These are phyloP conservation scores for Wickerhamomyces sp. DNA, from an alignment of 1,139 yeast genomes.

Conservation along the genomic window DNA sequence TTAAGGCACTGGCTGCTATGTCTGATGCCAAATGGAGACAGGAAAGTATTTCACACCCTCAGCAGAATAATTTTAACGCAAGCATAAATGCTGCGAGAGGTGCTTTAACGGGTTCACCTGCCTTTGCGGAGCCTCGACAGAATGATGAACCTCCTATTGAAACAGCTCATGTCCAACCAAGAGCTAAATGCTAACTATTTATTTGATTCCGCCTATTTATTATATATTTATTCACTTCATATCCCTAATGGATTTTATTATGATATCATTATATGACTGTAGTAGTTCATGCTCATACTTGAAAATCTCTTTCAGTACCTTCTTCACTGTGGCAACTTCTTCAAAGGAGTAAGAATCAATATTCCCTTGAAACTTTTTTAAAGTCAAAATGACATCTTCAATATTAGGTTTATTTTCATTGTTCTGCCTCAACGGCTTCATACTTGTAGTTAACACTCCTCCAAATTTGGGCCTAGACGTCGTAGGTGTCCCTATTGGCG, in stretches of 20 bases:
- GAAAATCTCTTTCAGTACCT: slow-evolving; percentile 16
- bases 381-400: slow-evolving; percentile 13
- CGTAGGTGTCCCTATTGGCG: slow-evolving; percentile 3
- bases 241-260: slow-evolving; percentile 13
- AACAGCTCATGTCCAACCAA: slow-evolving; percentile 34
- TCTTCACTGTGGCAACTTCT: slow-evolving; percentile 18
- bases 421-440: slow-evolving; percentile 4
- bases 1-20: slow-evolving; percentile 51
- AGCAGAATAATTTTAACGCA: slow-evolving; percentile 11
- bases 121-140: too few species aligned
- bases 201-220: slow-evolving; percentile 4
- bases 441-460: background rate
- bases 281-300: slow-evolving; percentile 17
- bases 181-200: slow-evolving; percentile 10
- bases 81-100: slow-evolving; percentile 9
- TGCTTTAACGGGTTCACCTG: too few species aligned
- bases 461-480: background rate
- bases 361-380: slow-evolving; percentile 17
- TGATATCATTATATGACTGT: slow-evolving; percentile 11
- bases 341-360: slow-evolving; percentile 15
- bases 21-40: slow-evolving; percentile 58
- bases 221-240: slow-evolving; percentile 2
- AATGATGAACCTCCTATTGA: slow-evolving; percentile 31
- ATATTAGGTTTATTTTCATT: slow-evolving; percentile 11
- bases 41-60: slow-evolving; percentile 19